Evolutionary conservation across 176 grass and related monocot genomes (phyloP), one percentile per base, ranked within the genome.

Genomic region (Tillandsia leiboldiana): DNA sequence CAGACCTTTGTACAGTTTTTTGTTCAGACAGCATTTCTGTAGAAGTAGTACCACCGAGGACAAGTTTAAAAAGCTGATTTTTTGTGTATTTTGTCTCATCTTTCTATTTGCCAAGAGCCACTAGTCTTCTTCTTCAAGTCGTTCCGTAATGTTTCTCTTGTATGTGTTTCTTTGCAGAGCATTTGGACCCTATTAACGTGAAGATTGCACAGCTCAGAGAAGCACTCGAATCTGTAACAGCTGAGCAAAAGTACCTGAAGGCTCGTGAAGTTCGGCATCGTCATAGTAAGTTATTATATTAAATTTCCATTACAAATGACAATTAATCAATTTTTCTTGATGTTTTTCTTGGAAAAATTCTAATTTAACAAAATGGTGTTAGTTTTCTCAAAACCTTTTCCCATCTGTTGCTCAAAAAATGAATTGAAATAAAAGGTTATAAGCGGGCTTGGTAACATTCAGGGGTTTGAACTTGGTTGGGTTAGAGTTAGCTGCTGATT

Each of bases 221-320:
- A 90, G 93, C 93, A 79, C 64, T 97, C 65, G 93, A 97, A 72
- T 90, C 86, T 26, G 86, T 97, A 27, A 92, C 93, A 48, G 73
- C 86, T 1, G 93, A 97, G 73, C 93, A 97, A 69, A 89, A 89
- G 12, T 97, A 97, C 78, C 79, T 97, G 53, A 97, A 97, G 90
- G 89, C 93, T 3, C 86, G 89, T 1, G 93, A 97, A 56, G 86
- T 77, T 72, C 86, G 93, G 63, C 93, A 97, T 62, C 83, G 89
- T 12, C 93, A 92, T 58, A 97, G 93, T 97, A 97, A 92, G 89
- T 67, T 73, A 49, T 13, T 63, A 65, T 50, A 62, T 14, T 33
- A 51, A 11, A 11, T 64, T 50, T 9, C 26, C 27, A 29, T 57
- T 64, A 13, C 23, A 14, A 9, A 33, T 51, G 14, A 26, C 12